Percentiles rank a stretch among this genome's conserved stretches.
These are phyloP conservation scores for Mimosa pudica DNA, from an alignment of 306 rosid genomes.

Conservation along the genomic window DNA sequence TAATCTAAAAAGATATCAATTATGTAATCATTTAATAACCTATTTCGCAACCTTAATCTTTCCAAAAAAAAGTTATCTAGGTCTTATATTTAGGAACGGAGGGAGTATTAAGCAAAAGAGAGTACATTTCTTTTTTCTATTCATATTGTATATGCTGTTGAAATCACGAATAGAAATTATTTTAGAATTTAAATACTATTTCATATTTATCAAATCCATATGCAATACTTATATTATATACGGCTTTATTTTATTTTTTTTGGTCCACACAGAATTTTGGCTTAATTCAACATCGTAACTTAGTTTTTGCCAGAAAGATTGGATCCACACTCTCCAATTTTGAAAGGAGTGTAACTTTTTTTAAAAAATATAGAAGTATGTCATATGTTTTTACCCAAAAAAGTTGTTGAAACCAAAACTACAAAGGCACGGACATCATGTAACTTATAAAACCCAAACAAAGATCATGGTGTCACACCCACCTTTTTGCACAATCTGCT, in stretches of 20 bases:
- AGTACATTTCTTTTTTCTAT: background rate
- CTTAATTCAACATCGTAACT: background rate
- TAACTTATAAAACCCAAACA: slow-evolving; percentile 20
- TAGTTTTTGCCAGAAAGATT: background rate
- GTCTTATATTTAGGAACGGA: too few relatives aligned
- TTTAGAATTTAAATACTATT: background rate
- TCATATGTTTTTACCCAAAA: background rate
- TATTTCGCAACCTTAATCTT: too few relatives aligned
- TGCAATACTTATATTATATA: background rate
- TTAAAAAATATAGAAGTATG: background rate
- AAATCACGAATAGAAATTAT: background rate
- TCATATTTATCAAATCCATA: background rate
- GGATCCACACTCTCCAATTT: background rate
- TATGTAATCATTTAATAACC: too few relatives aligned
- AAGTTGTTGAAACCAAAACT: slow-evolving; percentile 1
- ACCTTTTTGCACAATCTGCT: slow-evolving; percentile 29
- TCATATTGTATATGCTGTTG: background rate
- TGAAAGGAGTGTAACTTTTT: background rate
- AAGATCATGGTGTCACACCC: slow-evolving; percentile 23
- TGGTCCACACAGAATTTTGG: background rate
- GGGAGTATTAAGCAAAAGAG: background rate
- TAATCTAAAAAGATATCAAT: too few relatives aligned
- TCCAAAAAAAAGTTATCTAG: too few relatives aligned
- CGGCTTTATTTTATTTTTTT: background rate
- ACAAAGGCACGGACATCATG: background rate